Evolutionary conservation across 495 filamentous ascomycete species (phyloP).

Genomic region (Trichoderma orchidacearum): DNA sequence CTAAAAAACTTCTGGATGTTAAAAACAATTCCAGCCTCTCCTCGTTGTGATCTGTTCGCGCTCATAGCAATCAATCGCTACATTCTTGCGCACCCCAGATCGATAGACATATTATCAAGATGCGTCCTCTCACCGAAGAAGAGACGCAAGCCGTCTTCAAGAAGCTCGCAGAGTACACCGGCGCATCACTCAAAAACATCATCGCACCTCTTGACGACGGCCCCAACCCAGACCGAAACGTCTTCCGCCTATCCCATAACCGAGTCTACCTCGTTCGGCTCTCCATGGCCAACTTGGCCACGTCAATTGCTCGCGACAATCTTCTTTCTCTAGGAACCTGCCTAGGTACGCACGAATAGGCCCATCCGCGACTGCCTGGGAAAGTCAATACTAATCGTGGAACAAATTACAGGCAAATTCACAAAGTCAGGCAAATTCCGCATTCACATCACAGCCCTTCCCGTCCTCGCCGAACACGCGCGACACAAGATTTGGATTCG

Average conservation of each 20-base stretch:
- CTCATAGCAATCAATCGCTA: too few relatives aligned
- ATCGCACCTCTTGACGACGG: constrained; percentile 58
- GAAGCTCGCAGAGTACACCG: constrained; percentile 77
- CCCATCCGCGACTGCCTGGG: too few relatives aligned
- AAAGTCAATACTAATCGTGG: background rate
- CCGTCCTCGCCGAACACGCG: constrained; percentile 76
- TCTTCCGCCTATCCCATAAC: constrained; percentile 63
- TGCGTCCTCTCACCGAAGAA: constrained; percentile 62
- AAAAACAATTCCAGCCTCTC: too few relatives aligned
- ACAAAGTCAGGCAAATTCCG: constrained; percentile 88
- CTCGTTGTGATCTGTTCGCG: too few relatives aligned
- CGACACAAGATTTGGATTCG: constrained; percentile 94
- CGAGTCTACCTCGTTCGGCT: constrained; percentile 85
- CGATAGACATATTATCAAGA: too few relatives aligned
- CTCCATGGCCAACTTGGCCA: constrained; percentile 81
- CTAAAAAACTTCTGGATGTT: background rate
- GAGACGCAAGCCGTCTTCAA: constrained; percentile 63
- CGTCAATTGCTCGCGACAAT: constrained; percentile 60
- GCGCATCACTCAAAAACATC: constrained; percentile 62
- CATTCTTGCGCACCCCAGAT: too few relatives aligned
- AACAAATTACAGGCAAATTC: constrained; percentile 53
- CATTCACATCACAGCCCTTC: constrained; percentile 70
- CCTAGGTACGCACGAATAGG: constrained; percentile 30
- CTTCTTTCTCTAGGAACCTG: constrained; percentile 79
- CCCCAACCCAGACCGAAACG: constrained; percentile 52